A percentile compares a stretch with the other conserved stretches of the same genome.
Evolutionary conservation across 805 yeast species (phyloP).

Genomic region (Ascoidea asiatica): DNA sequence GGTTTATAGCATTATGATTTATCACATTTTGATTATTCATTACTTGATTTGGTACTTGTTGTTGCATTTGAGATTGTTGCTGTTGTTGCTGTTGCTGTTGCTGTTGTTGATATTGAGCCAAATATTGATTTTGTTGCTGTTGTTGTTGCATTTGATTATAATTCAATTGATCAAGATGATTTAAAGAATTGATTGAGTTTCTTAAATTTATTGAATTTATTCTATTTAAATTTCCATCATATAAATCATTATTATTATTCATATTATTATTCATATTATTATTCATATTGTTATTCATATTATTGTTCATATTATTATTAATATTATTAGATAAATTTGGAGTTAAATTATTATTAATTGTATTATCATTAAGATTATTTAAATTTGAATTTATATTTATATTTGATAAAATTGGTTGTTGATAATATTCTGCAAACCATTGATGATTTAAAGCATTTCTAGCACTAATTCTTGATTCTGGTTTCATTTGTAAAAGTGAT

Average conservation of each 20-base stretch:
- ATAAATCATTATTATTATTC: too few relatives aligned
- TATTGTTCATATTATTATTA: neutral
- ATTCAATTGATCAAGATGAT: neutral
- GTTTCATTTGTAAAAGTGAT: conserved; percentile 42
- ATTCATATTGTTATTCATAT: too few relatives aligned
- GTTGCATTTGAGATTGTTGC: conserved; percentile 7
- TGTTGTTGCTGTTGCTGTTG: conserved; percentile 6
- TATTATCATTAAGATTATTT: neutral
- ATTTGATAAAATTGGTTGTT: conserved; percentile 2
- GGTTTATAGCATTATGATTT: neutral
- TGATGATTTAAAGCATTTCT: conserved; percentile 35
- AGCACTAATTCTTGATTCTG: conserved; percentile 38
- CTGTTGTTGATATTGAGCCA: conserved; percentile 3
- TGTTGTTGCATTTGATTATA: conserved; percentile 13
- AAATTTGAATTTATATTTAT: too few relatives aligned
- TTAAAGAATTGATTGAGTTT: neutral
- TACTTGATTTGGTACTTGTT: neutral
- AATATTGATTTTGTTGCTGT: conserved; percentile 6
- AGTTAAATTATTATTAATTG: too few relatives aligned
- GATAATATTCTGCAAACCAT: conserved; percentile 68
- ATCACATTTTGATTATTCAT: neutral
- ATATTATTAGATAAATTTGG: neutral
- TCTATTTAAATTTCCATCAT: too few relatives aligned
- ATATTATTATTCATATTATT: too few relatives aligned
- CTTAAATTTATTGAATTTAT: neutral